A percentile compares a stretch with the other conserved stretches of the same genome.
These are phyloP conservation scores for Coemansia umbellata DNA, from an alignment of 192 early-diverging fungal species.

Conservation along the genomic window DNA sequence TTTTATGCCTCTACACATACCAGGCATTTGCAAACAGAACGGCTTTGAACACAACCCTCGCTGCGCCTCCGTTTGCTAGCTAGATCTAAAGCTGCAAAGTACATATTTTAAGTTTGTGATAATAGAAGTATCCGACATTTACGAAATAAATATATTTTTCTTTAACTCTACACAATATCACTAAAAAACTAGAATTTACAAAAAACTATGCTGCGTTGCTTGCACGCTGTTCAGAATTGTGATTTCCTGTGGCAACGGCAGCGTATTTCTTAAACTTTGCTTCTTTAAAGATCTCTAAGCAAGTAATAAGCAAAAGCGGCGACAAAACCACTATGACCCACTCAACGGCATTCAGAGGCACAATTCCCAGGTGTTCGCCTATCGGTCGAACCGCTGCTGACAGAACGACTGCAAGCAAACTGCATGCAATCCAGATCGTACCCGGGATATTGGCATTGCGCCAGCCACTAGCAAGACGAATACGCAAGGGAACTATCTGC, in stretches of 20 bases:
- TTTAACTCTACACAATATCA: too few relatives aligned
- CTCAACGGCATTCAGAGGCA: conserved; percentile 30
- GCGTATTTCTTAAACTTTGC: neutral
- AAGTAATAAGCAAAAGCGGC: conserved; percentile 25
- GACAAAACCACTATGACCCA: conserved; percentile 23
- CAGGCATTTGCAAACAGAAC: conserved; percentile 25
- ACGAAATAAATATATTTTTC: too few relatives aligned
- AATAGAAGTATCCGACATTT: too few relatives aligned
- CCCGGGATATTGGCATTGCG: conserved; percentile 2
- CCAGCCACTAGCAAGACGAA: conserved; percentile 5
- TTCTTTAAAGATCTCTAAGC: conserved; percentile 34
- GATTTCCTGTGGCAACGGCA: too few relatives aligned
- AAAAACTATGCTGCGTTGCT: too few relatives aligned
- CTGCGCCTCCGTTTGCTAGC: neutral
- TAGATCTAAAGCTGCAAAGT: neutral
- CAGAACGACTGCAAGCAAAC: conserved; percentile 10
- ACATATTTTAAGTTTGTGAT: too few relatives aligned
- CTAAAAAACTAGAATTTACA: too few relatives aligned
- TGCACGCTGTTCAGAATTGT: too few relatives aligned
- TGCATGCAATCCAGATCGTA: conserved; percentile 14
- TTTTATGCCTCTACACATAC: conserved; percentile 68
- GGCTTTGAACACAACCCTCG: too few relatives aligned
- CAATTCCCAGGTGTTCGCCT: conserved; percentile 23
- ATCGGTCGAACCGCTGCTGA: conserved; percentile 12
- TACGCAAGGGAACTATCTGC: conserved; percentile 20